Evolutionary conservation across 164 flowering plant species (phyloP).

Genomic region (Vitis amurensis): DNA sequence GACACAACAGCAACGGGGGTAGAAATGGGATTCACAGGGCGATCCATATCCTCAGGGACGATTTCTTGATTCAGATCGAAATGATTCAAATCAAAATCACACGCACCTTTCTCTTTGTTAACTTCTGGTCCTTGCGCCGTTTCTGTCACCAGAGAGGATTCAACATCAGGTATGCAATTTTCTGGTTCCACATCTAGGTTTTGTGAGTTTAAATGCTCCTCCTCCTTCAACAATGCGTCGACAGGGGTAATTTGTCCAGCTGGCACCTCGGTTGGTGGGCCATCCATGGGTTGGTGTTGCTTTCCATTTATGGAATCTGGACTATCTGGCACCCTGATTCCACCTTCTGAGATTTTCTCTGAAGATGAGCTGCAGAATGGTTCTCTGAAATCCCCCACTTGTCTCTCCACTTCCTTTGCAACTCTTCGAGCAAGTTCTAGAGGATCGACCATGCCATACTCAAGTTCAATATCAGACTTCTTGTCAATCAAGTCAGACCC

Average conservation of each 20-base stretch:
- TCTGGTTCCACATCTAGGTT: conserved; percentile 25
- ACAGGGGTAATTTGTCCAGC: conserved; percentile 20
- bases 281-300: conserved; percentile 24
- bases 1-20: conserved; percentile 55
- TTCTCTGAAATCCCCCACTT: conserved; percentile 55
- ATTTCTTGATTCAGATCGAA: conserved; percentile 50
- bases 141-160: conserved; percentile 50
- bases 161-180: conserved; percentile 27
- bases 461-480: conserved; percentile 55
- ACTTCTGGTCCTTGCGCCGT: conserved; percentile 43
- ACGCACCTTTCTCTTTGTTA: conserved; percentile 30
- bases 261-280: conserved; percentile 29
- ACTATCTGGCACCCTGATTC: conserved; percentile 39
- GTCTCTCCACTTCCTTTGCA: conserved; percentile 74
- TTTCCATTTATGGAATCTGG: conserved; percentile 55
- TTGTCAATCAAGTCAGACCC: conserved; percentile 22
- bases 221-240: conserved; percentile 28
- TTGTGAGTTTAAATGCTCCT: conserved; percentile 23
- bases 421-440: conserved; percentile 82
- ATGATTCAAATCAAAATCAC: conserved; percentile 61
- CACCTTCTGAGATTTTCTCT: conserved; percentile 47
- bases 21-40: conserved; percentile 27
- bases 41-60: conserved; percentile 56
- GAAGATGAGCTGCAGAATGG: conserved; percentile 58
- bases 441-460: conserved; percentile 75